Base-by-base conservation (phyloP, 805 yeast species). In the Candida pseudofarinosa region DNA sequence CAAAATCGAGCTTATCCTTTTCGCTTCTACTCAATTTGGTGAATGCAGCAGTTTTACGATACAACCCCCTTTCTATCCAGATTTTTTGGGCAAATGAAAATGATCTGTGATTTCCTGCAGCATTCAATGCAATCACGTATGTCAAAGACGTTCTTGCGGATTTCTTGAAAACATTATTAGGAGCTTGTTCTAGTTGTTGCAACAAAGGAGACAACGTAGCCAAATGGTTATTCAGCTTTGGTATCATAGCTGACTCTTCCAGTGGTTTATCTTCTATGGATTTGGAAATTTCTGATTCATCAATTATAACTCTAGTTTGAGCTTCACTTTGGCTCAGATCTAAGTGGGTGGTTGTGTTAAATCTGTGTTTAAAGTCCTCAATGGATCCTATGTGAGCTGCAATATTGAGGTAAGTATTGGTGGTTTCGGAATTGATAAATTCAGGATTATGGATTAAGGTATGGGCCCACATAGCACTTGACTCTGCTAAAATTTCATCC, bases 1-100 rank as follows among this genome's bases (percentile, higher is more conserved):
- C 71, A 58, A 80, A 80, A 54, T 84, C 91, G 3, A 70, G 59
- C 3, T 59, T 55, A 35, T 74, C 73, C 49, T 75, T 79, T 20
- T 51, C 57, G 0, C 43, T 40, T 7, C 63, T 52, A 0, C 67
- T 39, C 14, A 79, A 54, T 0, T 43, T 31, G 40, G 69, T 75
- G 67, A 85, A 89, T 2, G 50, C 48, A 0, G 37, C 18, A 0
- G 85, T 71, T 45, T 77, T 78, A 40, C 97, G 70, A 63, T 74
- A 88, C 17, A 58, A 47, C 2, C 97, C 97, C 53, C 97, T 76
- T 54, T 86, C 95, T 2, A 64, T 60, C 95, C 96, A 89, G 1
- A 86, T 68, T 19, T 63, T 60, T 43, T 79, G 80, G 3, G 89
- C 90, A 55, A 84, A 77, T 0, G 67, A 69, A 33, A 73, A 59